Conservation (phyloP, 352 stramenopile genomes). For the Phytophthora lateralis region DNA sequence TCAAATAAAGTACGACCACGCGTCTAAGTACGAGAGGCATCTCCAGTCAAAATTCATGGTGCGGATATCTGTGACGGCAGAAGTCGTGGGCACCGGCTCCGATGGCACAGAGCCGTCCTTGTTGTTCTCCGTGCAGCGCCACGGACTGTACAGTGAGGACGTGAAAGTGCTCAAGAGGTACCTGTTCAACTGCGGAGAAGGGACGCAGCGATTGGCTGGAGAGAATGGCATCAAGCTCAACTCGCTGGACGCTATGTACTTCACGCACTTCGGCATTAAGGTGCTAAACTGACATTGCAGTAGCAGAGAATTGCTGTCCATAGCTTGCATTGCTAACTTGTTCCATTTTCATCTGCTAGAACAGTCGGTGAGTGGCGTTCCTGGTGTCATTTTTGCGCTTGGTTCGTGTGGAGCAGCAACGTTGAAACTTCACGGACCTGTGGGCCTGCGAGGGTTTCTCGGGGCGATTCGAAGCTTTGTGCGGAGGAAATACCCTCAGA, state of each 20-base stretch:
- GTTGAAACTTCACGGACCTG: conserved; percentile 56
- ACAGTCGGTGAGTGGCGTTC: conserved; percentile 70
- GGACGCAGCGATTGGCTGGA: conserved; percentile 66
- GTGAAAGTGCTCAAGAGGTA: conserved; percentile 64
- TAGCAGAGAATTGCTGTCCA: background rate
- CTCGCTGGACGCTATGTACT: conserved; percentile 69
- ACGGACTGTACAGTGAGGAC: conserved; percentile 68
- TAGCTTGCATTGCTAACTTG: background rate
- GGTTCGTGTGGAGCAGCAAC: conserved; percentile 51
- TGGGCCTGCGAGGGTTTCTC: conserved; percentile 46
- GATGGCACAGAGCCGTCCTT: conserved; percentile 76
- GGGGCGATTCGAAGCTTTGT: conserved; percentile 69
- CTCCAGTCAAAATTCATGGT: conserved; percentile 21
- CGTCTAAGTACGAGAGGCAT: conserved; percentile 16
- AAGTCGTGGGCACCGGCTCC: conserved; percentile 65
- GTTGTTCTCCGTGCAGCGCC: conserved; percentile 68
- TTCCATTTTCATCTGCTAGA: background rate
- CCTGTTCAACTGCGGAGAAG: conserved; percentile 77
- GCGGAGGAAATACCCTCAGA: conserved; percentile 61
- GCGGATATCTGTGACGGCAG: conserved; percentile 34
- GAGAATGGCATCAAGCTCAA: conserved; percentile 77
- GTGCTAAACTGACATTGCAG: conserved; percentile 22
- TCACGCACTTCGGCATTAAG: conserved; percentile 67
- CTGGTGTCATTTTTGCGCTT: conserved; percentile 69
- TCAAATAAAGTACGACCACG: conserved; percentile 12